Evolutionary conservation across 1,284 basidiomycete species (phyloP), one percentile per base, ranked within the genome.

Genomic region (Leccinum huronense): DNA sequence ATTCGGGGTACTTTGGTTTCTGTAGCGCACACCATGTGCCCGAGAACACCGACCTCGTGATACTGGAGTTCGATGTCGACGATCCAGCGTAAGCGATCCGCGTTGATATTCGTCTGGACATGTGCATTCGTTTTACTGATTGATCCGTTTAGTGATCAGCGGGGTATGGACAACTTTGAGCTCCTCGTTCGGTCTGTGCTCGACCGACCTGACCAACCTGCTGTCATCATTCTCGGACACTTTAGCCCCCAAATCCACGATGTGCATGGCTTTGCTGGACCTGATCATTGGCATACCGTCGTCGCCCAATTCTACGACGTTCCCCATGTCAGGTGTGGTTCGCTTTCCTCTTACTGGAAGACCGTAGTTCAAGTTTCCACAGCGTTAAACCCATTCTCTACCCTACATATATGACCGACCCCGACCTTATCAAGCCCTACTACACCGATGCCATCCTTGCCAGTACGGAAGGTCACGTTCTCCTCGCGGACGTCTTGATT

Each of bases 231-330:
- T 65, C 86, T 98, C 30, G 95, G 95, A 3, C 95, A 97, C 78
- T 97, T 97, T 74, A 86, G 86, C 64, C 91, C 94, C 0, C 93
- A 98, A 72, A 75, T 89, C 2, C 91, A 95, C 72, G 81, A 85
- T 59, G 80, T 85, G 48, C 82, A 93, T 71, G 94, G 94, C 1
- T 96, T 92, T 73, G 86, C 86, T 5, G 94, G 95, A 2, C 91
- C 94, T 1, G 95, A 97, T 72, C 86, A 93, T 69, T 87, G 87
- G 81, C 95, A 98, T 76, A 89, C 84, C 68, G 80, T 91, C 60
- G 94, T 97, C 3, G 93, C 95, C 1, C 94, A 96, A 74, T 97
- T 95, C 79, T 98, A 98, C 79, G 95, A 98, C 73, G 85, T 97
- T 34, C 94, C 95, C 0, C 93, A 97, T 75, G 81, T 98, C 71